Base-by-base conservation (phyloP, 2,329 filamentous ascomycete species). In the Paecilomyces dactylethromorphus region DNA sequence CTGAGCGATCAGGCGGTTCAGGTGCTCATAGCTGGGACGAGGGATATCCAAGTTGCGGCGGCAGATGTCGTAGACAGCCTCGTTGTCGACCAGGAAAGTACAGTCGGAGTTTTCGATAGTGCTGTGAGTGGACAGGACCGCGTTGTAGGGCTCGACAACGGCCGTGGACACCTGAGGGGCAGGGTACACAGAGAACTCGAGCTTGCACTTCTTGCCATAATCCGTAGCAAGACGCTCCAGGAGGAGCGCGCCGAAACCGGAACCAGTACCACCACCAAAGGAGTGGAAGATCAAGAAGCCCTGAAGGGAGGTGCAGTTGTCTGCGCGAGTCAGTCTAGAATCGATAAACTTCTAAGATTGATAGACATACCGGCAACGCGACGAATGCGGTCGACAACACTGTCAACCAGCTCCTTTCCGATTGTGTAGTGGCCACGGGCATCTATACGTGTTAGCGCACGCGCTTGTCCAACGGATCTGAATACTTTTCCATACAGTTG, bases 231-330 rank as follows among this genome's bases (percentile, higher is more conserved):
- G 79, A 64, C 84, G 83, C 72, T 88, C 85, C 54, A 87, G 78
- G 61, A 88, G 77, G 51, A 88, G 80, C 58, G 85, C 83, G 66
- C 85, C 85, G 64, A 87, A 87, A 55, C 85, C 85, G 64, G 85
- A 87, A 56, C 85, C 85, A 62, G 85, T 88, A 74, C 85, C 85
- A 69, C 85, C 85, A 63, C 85, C 85, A 64, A 87, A 87, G 10
- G 84, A 87, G 76, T 87, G 85, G 79, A 88, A 88, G 71, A 87
- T 82, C 63, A 87, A 74, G 78, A 88, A 88, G 57, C 85, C 85
- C 71, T 87, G 85, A 56, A 88, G 81, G 60, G 83, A 86, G 32
- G 80, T 80, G 77, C 85, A 87, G 77, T 86, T 87, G 70, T 87
- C 85, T 85, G 69, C 52, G 21, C 13, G 29, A 35, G 26, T 29